phyloP scores from a whole-genome alignment of 192 early-diverging fungal species.

The Podila verticillata region DNA sequence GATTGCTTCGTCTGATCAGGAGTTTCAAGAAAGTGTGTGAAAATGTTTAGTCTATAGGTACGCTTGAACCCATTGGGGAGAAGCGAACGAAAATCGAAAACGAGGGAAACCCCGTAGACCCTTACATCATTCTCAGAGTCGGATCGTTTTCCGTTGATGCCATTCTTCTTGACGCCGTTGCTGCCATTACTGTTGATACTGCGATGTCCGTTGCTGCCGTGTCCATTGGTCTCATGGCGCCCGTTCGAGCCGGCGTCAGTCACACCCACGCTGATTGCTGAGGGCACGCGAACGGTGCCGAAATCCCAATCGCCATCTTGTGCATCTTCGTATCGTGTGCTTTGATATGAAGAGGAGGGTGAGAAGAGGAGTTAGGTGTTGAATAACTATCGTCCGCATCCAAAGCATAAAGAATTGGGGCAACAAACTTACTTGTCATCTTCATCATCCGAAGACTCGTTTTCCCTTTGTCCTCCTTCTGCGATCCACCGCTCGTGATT shows the following conservation, averaged over 20 bases:
- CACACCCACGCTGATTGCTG: neutral
- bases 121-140: too few species aligned
- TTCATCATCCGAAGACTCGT: constrained; percentile 46
- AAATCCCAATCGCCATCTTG: constrained; percentile 48
- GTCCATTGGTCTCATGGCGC: neutral
- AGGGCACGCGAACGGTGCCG: constrained; percentile 38
- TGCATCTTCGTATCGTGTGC: constrained; percentile 32
- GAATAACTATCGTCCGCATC: neutral
- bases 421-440: constrained; percentile 26
- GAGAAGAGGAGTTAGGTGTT: neutral
- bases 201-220: neutral
- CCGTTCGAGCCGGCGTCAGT: neutral
- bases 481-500: constrained; percentile 83
- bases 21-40: neutral
- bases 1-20: neutral
- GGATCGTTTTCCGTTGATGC: neutral
- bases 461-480: constrained; percentile 60
- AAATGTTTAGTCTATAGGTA: too few species aligned
- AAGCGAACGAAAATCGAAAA: neutral
- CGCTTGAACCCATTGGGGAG: too few species aligned
- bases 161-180: neutral
- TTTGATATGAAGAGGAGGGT: neutral
- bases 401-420: neutral
- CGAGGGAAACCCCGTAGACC: too few species aligned
- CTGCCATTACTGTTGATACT: constrained; percentile 17